A percentile compares a stretch with the other conserved stretches of the same genome.
Evolutionary conservation across 257 asterid genomes (phyloP).

Genomic region (Przewalskia tangutica): DNA sequence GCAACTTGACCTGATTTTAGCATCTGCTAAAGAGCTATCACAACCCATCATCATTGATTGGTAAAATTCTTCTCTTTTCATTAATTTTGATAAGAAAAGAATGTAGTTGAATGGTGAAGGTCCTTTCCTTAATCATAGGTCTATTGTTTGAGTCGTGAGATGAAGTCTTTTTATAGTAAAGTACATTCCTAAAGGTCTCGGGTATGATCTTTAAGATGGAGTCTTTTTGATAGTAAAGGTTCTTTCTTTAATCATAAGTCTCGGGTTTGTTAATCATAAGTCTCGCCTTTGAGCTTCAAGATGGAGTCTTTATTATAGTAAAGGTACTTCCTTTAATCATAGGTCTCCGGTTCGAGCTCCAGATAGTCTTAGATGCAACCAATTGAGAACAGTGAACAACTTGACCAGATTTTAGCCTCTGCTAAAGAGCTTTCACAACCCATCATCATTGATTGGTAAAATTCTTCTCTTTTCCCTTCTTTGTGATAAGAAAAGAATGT

Average conservation of each 20-base stretch:
- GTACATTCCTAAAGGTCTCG: too few species aligned
- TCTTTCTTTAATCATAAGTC: neutral
- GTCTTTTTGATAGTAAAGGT: too few species aligned
- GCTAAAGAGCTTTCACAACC: conserved; percentile 58
- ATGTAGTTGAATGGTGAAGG: neutral
- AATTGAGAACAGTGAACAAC: conserved; percentile 38
- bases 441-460: conserved; percentile 61
- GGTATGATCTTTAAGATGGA: too few species aligned
- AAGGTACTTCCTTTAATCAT: neutral
- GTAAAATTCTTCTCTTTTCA: conserved; percentile 12
- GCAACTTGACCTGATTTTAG: conserved; percentile 59
- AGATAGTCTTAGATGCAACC: conserved; percentile 23
- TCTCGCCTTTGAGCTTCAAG: too few species aligned
- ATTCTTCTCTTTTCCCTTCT: neutral
- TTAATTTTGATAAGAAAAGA: neutral
- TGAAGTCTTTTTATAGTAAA: too few species aligned
- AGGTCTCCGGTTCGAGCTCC: neutral
- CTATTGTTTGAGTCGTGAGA: too few species aligned
- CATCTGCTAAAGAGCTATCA: conserved; percentile 38
- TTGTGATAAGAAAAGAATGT: neutral
- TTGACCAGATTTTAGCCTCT: conserved; percentile 53
- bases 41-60: conserved; percentile 75
- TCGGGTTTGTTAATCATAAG: too few species aligned
- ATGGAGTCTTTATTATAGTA: neutral
- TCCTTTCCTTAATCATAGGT: neutral